These are phyloP conservation scores for Gardenia jasminoides DNA, from an alignment of 257 asterid species.

Conservation along the genomic window DNA sequence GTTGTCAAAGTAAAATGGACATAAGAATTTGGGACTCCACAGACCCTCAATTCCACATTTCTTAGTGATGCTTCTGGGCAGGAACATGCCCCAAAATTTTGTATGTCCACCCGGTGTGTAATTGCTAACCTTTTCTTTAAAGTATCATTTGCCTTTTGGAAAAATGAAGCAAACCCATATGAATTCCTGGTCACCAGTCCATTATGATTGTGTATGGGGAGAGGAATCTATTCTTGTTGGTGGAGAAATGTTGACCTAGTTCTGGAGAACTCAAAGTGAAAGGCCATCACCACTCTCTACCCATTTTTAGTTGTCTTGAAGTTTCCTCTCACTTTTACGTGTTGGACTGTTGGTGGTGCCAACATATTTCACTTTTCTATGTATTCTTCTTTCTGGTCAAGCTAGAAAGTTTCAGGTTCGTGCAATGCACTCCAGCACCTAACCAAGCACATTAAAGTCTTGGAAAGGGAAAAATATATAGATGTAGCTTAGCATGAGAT, in stretches of 20 bases:
- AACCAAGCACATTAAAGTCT: neutral
- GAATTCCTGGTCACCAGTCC: conserved; percentile 10
- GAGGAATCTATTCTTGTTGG: neutral
- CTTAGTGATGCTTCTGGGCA: neutral
- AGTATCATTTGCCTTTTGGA: neutral
- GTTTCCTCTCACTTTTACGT: conserved; percentile 6
- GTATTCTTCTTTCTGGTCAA: conserved; percentile 10
- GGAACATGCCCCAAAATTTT: neutral
- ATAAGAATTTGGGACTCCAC: neutral
- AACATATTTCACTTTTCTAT: neutral
- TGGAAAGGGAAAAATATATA: neutral
- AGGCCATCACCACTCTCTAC: neutral
- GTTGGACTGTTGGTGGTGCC: conserved; percentile 18
- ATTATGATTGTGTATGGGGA: neutral
- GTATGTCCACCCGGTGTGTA: neutral
- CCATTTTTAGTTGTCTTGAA: neutral
- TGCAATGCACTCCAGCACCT: conserved; percentile 16
- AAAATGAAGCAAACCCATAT: neutral
- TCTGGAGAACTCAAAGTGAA: neutral
- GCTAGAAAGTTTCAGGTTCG: neutral
- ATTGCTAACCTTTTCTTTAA: neutral
- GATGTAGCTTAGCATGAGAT: neutral
- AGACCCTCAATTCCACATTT: neutral
- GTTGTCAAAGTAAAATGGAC: neutral
- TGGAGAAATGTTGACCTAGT: neutral